Evolutionary conservation across 2,329 filamentous ascomycete species (phyloP), one percentile per base, ranked within the genome.

Genomic region (Tolypocladium tundrense): DNA sequence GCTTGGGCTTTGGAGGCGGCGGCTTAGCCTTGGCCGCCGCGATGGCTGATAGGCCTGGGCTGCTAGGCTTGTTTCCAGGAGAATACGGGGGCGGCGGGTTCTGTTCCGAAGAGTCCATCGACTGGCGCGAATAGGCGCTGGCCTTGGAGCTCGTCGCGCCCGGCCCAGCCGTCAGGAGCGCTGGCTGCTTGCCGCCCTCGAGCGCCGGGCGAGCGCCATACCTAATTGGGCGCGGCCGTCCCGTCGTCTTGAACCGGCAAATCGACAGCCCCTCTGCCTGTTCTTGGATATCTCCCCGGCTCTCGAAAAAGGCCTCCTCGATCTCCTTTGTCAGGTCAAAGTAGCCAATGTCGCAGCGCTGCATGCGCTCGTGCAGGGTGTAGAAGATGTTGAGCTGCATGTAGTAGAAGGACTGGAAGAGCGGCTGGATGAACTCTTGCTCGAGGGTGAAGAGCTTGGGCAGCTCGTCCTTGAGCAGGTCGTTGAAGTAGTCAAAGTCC

Each of bases 321-420:
- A 99, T 88, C 67, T 96, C 92, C 39, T 90, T 81, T 1, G 88
- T 90, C 55, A 99, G 82, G 72, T 99, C 90, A 73, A 99, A 99
- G 76, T 99, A 99, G 61, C 91, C 91, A 69, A 99, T 99, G 69
- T 97, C 92, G 72, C 95, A 91, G 64, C 83, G 86, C 76, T 99
- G 94, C 94, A 99, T 99, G 75, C 88, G 91, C 75, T 97, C 93
- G 72, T 99, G 94, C 57, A 99, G 80, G 1, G 94, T 99, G 75
- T 99, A 99, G 73, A 97, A 99, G 63, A 99, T 90, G 73, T 99
- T 99, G 63, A 99, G 84, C 74, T 99, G 94, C 94, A 99, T 99
- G 79, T 97, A 99, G 77, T 99, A 99, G 77, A 99, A 99, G 11
- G 90, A 96, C 72, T 97, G 94, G 80, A 99, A 99, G 9, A 99